Evolutionary conservation across 2,329 filamentous ascomycete genomes (phyloP).

Genomic region (Eutypella sp.): DNA sequence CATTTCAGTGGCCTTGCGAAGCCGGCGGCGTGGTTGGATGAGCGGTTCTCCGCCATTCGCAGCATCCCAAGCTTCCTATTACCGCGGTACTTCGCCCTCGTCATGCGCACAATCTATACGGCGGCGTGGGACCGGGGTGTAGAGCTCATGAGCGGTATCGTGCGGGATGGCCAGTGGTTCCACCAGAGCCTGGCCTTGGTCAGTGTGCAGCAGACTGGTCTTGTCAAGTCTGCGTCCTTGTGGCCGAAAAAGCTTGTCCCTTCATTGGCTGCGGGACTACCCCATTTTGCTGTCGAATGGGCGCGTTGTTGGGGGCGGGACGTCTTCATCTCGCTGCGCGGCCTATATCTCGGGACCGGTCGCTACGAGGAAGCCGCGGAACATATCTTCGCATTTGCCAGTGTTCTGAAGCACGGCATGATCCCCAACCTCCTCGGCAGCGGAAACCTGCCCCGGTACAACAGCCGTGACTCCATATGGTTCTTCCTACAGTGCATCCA

Average conservation of each 20-base stretch:
- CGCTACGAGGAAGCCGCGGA: constrained; percentile 85
- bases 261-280: constrained; percentile 84
- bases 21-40: constrained; percentile 72
- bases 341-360: constrained; percentile 85
- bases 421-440: constrained; percentile 90
- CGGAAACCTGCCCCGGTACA: constrained; percentile 84
- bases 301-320: constrained; percentile 96
- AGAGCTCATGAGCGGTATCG: constrained; percentile 70
- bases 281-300: constrained; percentile 92
- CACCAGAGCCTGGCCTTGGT: constrained; percentile 85
- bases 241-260: constrained; percentile 83
- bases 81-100: constrained; percentile 87
- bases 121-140: constrained; percentile 76
- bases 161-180: constrained; percentile 81
- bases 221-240: constrained; percentile 83
- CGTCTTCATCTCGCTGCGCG: constrained; percentile 91
- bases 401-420: constrained; percentile 97
- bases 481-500: constrained; percentile 97
- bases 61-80: constrained; percentile 82
- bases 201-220: constrained; percentile 84
- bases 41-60: constrained; percentile 81
- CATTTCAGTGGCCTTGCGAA: constrained; percentile 58
- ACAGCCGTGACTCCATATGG: constrained; percentile 94
- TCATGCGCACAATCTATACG: constrained; percentile 81
- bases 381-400: constrained; percentile 91